Evolutionary conservation across 169 alveolate genomes (phyloP), one percentile per base, ranked within the genome.

Genomic region (Plasmodium ovale): DNA sequence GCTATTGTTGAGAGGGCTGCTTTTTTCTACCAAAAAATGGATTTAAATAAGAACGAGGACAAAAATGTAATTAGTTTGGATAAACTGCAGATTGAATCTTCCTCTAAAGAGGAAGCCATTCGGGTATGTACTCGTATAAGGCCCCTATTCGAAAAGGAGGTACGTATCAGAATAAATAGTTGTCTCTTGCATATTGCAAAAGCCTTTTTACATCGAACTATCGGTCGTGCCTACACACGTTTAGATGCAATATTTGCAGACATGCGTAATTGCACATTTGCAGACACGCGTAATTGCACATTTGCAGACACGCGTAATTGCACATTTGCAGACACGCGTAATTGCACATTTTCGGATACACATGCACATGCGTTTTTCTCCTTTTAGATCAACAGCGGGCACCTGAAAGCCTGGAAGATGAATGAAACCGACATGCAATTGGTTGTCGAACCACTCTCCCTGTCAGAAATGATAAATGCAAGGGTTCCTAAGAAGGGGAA

Each of bases 91-190:
- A 72, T 60, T 47, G 95, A 89, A 47, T 68, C 95, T 64, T 87
- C 88, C 68, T 87, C 90, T 62, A 67, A 87, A 77, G 96, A 93
- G 54, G 96, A 93, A 72, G 87, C 93, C 37, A 91, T 93, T 62
- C 58, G 96, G 60, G 96, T 93, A 54, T 91, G 94, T 70, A 91
- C 94, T 59, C 94, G 96, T 53, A 89, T 93, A 89, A 84, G 96
- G 51, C 96, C 96, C 19, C 93, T 93, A 39, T 93, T 93, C 64
- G 92, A 92, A 3, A 93, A 93, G 54, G 96, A 93, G 89, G 96
- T 93, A 53, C 9, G 93, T 49, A 27, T 37, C 69, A 47, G 31
- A n/a, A 53, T 62, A 42, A 23, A 10, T 14, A 37, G 25, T 14
- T 16, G 35, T 51, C 19, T 51, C 9, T 25, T 39, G 9, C 51